Conservation (phyloP, 2,329 filamentous ascomycete species). For the Daldinia eschscholtzii region DNA sequence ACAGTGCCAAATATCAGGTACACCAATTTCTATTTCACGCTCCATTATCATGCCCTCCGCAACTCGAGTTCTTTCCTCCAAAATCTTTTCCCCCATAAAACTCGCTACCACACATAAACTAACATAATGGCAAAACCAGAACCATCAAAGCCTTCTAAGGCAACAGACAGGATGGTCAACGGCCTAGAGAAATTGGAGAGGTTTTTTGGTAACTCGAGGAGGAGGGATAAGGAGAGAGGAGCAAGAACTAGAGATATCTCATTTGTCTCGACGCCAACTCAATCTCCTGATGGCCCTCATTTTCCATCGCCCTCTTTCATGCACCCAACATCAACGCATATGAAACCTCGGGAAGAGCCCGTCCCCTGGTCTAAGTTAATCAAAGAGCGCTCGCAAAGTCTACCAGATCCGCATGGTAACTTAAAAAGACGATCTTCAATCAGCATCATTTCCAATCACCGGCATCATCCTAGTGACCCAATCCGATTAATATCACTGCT, state of each 20-base stretch:
- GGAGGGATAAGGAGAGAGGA: conserved; percentile 51
- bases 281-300: conserved; percentile 33
- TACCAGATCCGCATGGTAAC: conserved; percentile 44
- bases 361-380: conserved; percentile 51
- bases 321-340: conserved; percentile 65
- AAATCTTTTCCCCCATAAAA: background rate
- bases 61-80: background rate
- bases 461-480: conserved; percentile 32
- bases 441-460: conserved; percentile 38
- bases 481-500: conserved; percentile 25
- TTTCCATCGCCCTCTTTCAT: conserved; percentile 61
- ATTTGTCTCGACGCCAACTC: conserved; percentile 28
- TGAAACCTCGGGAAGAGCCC: conserved; percentile 69
- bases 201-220: conserved; percentile 62
- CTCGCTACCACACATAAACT: conserved; percentile 2
- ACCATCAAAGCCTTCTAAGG: conserved; percentile 1
- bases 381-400: conserved; percentile 48
- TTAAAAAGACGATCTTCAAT: conserved; percentile 46
- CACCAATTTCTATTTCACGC: background rate
- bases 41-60: background rate
- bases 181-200: conserved; percentile 64
- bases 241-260: conserved; percentile 39
- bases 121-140: conserved; percentile 16
- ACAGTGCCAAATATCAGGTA: conserved; percentile 4
- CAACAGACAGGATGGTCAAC: conserved; percentile 59